Evolutionary conservation across 805 yeast genomes (phyloP), one percentile per base, ranked within the genome.

Genomic region (Hanseniaspora lindneri): DNA sequence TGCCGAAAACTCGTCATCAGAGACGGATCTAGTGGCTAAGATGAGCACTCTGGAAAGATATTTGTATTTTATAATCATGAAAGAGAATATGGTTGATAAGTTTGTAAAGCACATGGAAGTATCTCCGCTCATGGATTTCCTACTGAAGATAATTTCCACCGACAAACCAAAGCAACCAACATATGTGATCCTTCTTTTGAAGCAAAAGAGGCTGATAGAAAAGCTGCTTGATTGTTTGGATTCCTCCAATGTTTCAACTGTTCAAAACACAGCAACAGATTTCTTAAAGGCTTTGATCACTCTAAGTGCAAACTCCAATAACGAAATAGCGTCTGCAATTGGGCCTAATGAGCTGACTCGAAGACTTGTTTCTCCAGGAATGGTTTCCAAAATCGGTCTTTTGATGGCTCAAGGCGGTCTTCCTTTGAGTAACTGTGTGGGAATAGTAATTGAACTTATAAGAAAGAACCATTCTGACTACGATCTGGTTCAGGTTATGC

Each of bases 311-410:
- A 92, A 89, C 59, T 87, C 83, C 7, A 85, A 83, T 51, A 83
- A 85, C 41, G 86, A 86, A 51, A 82, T 80, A 55, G 83, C 86
- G 39, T 83, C 95, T 2, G 83, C 94, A 9, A 84, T 92, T 48
- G 98, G 98, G 1, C 97, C 98, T 1, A 92, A 92, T 60, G 96
- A 86, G 60, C 70, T 92, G 33, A 86, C 96, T 2, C 74, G 98
- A 54, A 89, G 89, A 62, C 70, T 92, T 28, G 96, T 88, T 13
- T 80, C 94, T 16, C 79, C 79, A 36, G 71, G 74, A 34, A 75
- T 83, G 52, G 73, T 87, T 55, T 69, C 74, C 51, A 72, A 74
- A 52, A 69, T 92, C 54, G 83, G 88, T 23, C 65, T 76, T 17
- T 77, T 83, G 54, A 92, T 92, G 83, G 73, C 89, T 49, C 58